phyloP scores from a whole-genome alignment of 1,284 basidiomycete genomes.

The Ustilago loliicola region DNA sequence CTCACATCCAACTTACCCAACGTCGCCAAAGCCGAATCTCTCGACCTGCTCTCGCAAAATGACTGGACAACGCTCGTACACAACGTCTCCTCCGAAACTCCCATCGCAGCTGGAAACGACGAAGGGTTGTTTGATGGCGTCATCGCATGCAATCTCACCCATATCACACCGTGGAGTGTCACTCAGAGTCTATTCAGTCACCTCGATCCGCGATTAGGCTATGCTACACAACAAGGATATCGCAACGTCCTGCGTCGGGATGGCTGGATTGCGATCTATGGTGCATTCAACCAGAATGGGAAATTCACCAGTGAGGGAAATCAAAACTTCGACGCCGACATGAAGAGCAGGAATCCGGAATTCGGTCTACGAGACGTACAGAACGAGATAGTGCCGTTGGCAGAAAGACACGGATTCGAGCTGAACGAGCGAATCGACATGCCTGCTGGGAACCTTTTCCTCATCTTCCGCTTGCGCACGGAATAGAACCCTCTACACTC shows the following conservation, averaged over 20 bases:
- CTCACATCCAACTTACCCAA: conserved; percentile 19
- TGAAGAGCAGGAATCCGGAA: conserved; percentile 34
- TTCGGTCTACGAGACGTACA: conserved; percentile 57
- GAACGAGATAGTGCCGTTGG: conserved; percentile 39
- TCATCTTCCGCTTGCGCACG: conserved; percentile 29
- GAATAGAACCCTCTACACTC: conserved; percentile 5
- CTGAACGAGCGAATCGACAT: conserved; percentile 39
- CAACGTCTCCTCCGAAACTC: conserved; percentile 17
- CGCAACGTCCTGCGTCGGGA: conserved; percentile 16
- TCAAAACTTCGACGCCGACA: conserved; percentile 47
- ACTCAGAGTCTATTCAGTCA: conserved; percentile 52
- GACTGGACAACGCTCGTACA: conserved; percentile 49
- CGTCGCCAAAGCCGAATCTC: conserved; percentile 31
- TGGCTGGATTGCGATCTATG: conserved; percentile 57
- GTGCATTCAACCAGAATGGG: conserved; percentile 54
- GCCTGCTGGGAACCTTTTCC: conserved; percentile 50
- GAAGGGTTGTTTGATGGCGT: conserved; percentile 46
- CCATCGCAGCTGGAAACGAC: neutral
- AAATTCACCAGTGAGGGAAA: conserved; percentile 42
- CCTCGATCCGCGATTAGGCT: conserved; percentile 42
- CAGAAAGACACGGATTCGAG: conserved; percentile 41
- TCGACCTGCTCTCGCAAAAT: conserved; percentile 40
- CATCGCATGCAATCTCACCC: conserved; percentile 51
- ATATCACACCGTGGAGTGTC: conserved; percentile 45
- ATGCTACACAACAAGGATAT: conserved; percentile 38